These are phyloP conservation scores for Fusarium tupiense DNA, from an alignment of 2,329 filamentous ascomycete species.

Conservation along the genomic window DNA sequence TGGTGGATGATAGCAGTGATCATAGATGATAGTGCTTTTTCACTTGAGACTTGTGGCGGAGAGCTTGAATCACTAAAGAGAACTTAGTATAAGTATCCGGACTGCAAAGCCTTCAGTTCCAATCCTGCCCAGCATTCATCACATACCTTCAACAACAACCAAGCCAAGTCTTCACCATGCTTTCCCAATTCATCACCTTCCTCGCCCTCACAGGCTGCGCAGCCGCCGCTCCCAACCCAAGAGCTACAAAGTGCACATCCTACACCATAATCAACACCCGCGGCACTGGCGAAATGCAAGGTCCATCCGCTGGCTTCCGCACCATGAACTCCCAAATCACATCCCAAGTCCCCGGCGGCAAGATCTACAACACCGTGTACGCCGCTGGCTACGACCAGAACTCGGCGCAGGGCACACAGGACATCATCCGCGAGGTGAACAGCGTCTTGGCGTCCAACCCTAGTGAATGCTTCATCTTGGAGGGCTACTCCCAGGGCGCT, in stretches of 20 bases:
- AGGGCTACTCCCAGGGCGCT: conserved; percentile 16
- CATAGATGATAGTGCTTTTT: background rate
- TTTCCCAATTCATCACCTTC: background rate
- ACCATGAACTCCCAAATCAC: conserved; percentile 15
- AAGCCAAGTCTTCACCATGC: background rate
- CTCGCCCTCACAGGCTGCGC: background rate
- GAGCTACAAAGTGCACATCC: background rate
- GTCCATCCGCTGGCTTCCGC: conserved; percentile 5
- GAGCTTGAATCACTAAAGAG: background rate
- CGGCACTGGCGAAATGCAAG: conserved; percentile 7
- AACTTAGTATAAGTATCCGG: background rate
- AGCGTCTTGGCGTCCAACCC: background rate
- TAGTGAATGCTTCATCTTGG: conserved; percentile 7
- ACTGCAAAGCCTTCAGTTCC: background rate
- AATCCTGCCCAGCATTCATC: too few species aligned
- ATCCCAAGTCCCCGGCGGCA: background rate
- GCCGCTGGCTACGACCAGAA: conserved; percentile 5
- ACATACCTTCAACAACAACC: too few species aligned
- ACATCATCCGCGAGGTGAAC: conserved; percentile 10
- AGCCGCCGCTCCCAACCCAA: background rate
- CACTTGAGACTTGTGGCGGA: background rate
- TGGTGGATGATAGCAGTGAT: background rate
- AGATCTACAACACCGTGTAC: conserved; percentile 20
- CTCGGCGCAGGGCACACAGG: background rate
- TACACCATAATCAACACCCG: conserved; percentile 24